A percentile compares a stretch with the other conserved stretches of the same genome.
These are phyloP conservation scores for Paramecium biaurelia DNA, from an alignment of 73 alveolate species.

Conservation along the genomic window DNA sequence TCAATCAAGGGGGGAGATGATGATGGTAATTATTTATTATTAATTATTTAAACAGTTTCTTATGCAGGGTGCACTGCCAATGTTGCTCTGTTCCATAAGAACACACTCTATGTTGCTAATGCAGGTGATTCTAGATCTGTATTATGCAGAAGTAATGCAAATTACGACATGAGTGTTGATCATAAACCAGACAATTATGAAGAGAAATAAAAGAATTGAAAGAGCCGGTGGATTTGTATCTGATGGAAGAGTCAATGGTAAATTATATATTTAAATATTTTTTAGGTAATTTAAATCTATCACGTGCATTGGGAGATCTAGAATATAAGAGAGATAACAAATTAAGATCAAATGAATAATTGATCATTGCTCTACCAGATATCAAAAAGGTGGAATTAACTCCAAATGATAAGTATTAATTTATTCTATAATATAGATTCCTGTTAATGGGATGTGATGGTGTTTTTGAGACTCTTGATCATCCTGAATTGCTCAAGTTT, in stretches of 20 bases:
- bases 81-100: constrained; percentile 75
- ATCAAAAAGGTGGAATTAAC: background rate
- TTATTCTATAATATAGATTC: constrained; percentile 1
- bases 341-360: constrained; percentile 29
- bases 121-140: constrained; percentile 95
- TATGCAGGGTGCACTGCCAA: constrained; percentile 92
- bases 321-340: constrained; percentile 74
- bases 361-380: constrained; percentile 61
- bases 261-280: constrained; percentile 79
- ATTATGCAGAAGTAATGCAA: constrained; percentile 75
- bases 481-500: constrained; percentile 22
- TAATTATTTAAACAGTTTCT: constrained; percentile 16
- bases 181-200: constrained; percentile 86
- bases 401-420: background rate
- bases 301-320: constrained; percentile 92
- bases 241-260: constrained; percentile 77
- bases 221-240: constrained; percentile 83
- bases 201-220: constrained; percentile 80
- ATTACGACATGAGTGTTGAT: constrained; percentile 83
- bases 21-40: background rate
- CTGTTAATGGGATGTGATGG: constrained; percentile 43
- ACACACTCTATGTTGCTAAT: constrained; percentile 81
- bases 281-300: constrained; percentile 78
- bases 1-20: background rate
- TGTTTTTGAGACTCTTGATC: constrained; percentile 7